These are phyloP conservation scores for Citrullus mucosospermus DNA, from an alignment of 306 rosid genomes.

Conservation along the genomic window DNA sequence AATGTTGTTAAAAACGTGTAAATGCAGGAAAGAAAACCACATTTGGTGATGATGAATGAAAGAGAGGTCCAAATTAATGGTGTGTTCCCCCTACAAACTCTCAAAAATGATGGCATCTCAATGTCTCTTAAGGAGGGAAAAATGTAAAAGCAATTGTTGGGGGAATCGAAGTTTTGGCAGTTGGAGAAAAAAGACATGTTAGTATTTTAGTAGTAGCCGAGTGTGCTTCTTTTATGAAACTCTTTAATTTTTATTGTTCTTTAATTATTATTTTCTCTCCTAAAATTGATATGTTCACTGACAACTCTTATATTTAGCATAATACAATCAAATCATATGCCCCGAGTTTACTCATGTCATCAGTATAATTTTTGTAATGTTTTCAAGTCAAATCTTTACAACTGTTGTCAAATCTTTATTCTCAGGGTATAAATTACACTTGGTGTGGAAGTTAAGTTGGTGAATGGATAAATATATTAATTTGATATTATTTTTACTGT, in stretches of 20 bases:
- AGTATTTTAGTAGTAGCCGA: background rate
- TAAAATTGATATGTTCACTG: background rate
- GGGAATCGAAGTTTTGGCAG: background rate
- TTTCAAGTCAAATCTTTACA: no score
- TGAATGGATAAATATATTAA: no score
- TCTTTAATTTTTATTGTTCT: background rate
- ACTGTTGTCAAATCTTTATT: no score
- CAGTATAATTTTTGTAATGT: no score
- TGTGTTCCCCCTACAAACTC: background rate
- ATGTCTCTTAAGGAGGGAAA: background rate
- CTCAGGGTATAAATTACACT: no score
- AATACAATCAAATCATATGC: background rate
- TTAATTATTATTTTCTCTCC: background rate
- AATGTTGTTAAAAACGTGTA: background rate
- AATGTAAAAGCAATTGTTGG: background rate
- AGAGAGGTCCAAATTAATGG: background rate
- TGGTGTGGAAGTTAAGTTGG: no score
- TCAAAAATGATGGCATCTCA: background rate
- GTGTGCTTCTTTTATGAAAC: background rate
- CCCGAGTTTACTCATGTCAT: no score
- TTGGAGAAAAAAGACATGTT: background rate
- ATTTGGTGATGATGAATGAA: background rate
- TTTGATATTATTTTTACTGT: no score
- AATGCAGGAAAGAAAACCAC: conserved; percentile 6
- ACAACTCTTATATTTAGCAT: background rate